Base-by-base conservation (phyloP, 805 yeast genomes). In the Nakazawaea populi region DNA sequence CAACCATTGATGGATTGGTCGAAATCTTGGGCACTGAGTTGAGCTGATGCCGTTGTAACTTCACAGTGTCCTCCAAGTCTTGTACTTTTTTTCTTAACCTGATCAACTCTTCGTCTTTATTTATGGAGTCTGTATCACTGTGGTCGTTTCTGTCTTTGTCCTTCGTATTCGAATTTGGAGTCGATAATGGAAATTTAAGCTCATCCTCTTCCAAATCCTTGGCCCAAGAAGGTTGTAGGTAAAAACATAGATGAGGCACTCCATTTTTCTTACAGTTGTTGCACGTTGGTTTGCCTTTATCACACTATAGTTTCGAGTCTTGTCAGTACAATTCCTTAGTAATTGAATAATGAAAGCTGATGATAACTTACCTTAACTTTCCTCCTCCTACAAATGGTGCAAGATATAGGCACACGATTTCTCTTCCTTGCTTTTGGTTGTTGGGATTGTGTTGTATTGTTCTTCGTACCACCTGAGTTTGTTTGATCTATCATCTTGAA, bases 141-240 rank as follows among this genome's bases (percentile, higher is more conserved):
- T 48, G 42, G 29, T 30, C 40, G 12, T 30, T 30, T 9, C 50
- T 53, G 9, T 50, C 47, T 27, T 28, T 42, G 8, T 47, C 52
- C 5, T 48, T 47, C 4, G 42, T 30, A 12, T 35, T 49, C 27
- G 42, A 46, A 8, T 48, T 48, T 27, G 44, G 47, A 4, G 59
- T 40, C 7, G 55, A 49, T 6, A 52, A 48, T 3, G 63, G 59
- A 37, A 60, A 51, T 35, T 56, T 59, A 35, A 63, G 51, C 44
- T 65, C 70, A 6, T 60, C 61, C n/a, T 64, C 69, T 24, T 59
- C 59, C 58, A 63, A 52, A 4, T 76, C 76, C 51, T 72, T 73
- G 0, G 84, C 83, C 85, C 85, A 79, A n/a, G 73, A 68, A 41
- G 82, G 85, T 54, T 77, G 83, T 56, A 79, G 68, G 55, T 78